These are phyloP conservation scores for Mrakiaceae sp. DNA, from an alignment of 1,284 basidiomycete species.

Conservation along the genomic window DNA sequence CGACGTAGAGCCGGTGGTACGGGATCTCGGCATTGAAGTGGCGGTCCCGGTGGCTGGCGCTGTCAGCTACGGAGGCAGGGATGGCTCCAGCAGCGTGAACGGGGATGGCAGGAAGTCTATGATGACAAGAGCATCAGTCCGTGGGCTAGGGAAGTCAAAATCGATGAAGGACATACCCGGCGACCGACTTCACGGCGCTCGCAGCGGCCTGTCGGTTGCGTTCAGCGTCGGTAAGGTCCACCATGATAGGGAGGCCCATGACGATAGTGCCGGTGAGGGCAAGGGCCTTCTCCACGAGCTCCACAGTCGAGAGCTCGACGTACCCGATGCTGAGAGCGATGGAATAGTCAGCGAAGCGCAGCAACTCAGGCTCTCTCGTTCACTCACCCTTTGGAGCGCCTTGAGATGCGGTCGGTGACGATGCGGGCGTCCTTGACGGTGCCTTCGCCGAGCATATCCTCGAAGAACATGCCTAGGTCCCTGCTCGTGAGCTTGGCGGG, in stretches of 20 bases:
- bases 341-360: too few species aligned
- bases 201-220: slow-evolving; percentile 55
- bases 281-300: slow-evolving; percentile 82
- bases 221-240: slow-evolving; percentile 93
- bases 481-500: slow-evolving; percentile 87
- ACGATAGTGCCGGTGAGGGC: slow-evolving; percentile 83
- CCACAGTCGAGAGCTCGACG: slow-evolving; percentile 84
- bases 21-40: slow-evolving; percentile 37
- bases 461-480: slow-evolving; percentile 97
- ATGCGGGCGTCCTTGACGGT: slow-evolving; percentile 90
- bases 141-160: too few species aligned
- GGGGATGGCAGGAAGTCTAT: too few species aligned
- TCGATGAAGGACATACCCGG: neutral
- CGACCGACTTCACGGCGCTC: neutral
- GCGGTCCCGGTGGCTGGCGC: slow-evolving; percentile 26
- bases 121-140: too few species aligned
- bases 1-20: slow-evolving; percentile 76
- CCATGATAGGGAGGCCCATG: slow-evolving; percentile 93
- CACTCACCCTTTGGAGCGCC: slow-evolving; percentile 85
- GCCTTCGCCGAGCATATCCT: slow-evolving; percentile 85
- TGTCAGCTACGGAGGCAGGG: slow-evolving; percentile 27
- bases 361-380: neutral
- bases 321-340: slow-evolving; percentile 62
- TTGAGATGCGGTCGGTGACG: slow-evolving; percentile 83
- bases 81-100: slow-evolving; percentile 41